A percentile compares a stretch with the other conserved stretches of the same genome.
Evolutionary conservation across 331 rosid genomes (phyloP).

Genomic region (Erythrophleum ivorense): DNA sequence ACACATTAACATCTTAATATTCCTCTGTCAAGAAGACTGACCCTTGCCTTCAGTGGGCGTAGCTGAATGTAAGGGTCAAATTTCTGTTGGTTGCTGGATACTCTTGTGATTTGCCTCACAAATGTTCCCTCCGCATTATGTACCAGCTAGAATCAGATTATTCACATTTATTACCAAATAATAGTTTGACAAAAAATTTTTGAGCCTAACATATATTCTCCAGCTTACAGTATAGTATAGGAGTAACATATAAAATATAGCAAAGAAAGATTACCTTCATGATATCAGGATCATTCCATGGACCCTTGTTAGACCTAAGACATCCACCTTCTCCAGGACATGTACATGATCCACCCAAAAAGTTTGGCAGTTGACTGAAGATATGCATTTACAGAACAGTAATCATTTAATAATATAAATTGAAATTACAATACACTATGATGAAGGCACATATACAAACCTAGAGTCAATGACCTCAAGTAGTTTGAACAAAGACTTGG

Average conservation of each 20-base stretch:
- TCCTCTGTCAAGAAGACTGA: constrained; percentile 16
- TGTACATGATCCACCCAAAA: constrained; percentile 89
- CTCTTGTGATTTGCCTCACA: constrained; percentile 60
- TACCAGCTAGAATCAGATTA: constrained; percentile 61
- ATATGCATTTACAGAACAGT: constrained; percentile 28
- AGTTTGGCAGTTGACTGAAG: constrained; percentile 85
- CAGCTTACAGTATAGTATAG: background rate
- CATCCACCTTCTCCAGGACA: constrained; percentile 88
- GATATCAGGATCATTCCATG: constrained; percentile 89
- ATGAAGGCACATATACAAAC: constrained; percentile 44
- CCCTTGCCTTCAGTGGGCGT: constrained; percentile 56
- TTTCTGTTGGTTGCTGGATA: constrained; percentile 51
- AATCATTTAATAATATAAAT: constrained; percentile 24
- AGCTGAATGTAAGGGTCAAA: constrained; percentile 48
- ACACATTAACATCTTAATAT: constrained; percentile 24
- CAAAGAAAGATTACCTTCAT: constrained; percentile 65
- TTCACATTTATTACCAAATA: constrained; percentile 29
- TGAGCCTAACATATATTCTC: constrained; percentile 26
- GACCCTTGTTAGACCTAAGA: constrained; percentile 87
- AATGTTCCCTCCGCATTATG: constrained; percentile 65
- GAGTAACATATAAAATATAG: constrained; percentile 7
- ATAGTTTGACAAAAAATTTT: constrained; percentile 11
- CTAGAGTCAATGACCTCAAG: constrained; percentile 81
- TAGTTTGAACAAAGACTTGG: constrained; percentile 52
- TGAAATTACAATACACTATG: constrained; percentile 19